Base-by-base conservation (phyloP, 805 yeast species). In the Starmera amethionina region DNA sequence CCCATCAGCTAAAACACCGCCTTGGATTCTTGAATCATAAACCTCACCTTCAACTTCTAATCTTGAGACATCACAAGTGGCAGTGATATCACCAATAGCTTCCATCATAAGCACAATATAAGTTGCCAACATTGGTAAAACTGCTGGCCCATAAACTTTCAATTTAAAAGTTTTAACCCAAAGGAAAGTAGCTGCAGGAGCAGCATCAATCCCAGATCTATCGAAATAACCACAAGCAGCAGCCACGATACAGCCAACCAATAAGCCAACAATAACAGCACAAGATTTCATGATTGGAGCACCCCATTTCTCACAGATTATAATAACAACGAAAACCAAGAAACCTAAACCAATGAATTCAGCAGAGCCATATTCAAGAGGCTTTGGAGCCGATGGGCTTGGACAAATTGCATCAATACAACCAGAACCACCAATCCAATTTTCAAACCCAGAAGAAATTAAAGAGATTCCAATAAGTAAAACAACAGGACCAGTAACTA, bases 271-370 rank as follows among this genome's bases (percentile, higher is more conserved):
- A 50, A 88, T 83, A 39, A 88, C 95, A 2, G 96, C 93, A 72
- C 96, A 87, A 2, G 95, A 83, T 56, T 83, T 86, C 93, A 88
- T 83, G 54, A 88, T 82, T 41, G 97, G 97, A 16, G 96, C 77
- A 25, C 97, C 97, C 72, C 82, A 88, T 57, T 77, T 77, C 60
- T 89, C 96, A 53, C 82, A 73, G 29, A 86, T 40, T 42, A 88
- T 70, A 53, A 89, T 86, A 6, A 85, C 67, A 25, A 76, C 70
- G 54, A 75, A 84, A 10, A 87, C 96, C 30, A 81, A 63, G 69
- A 88, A 87, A 4, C 96, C 96, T 29, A 88, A 70, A 36, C 96
- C 97, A 48, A 89, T 63, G 54, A 81, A 88, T 54, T 80, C 73
- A 11, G 95, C 95, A 13, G 90, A 77, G 6, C 96, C 96, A 87